A percentile compares a stretch with the other conserved stretches of the same genome.
Evolutionary conservation across 768 basidiomycete genomes (phyloP).

Genomic region (Termitomyces sp.): DNA sequence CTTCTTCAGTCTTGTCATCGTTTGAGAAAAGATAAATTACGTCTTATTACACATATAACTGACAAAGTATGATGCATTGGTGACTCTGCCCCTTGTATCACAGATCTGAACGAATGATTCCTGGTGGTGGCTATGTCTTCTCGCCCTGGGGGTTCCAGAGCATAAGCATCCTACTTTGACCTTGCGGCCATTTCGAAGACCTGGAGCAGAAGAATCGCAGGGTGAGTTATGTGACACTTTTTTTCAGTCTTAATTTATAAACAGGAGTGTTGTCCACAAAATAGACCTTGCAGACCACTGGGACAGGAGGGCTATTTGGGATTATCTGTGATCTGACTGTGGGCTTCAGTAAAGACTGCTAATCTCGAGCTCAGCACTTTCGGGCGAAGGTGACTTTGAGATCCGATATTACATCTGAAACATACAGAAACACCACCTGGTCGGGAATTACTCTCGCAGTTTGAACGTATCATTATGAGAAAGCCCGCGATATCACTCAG

Average conservation of each 20-base stretch:
- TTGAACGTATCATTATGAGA: too few relatives aligned
- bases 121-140: constrained; percentile 13
- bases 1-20: not conserved
- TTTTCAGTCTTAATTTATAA: too few relatives aligned
- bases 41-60: not conserved
- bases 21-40: not conserved
- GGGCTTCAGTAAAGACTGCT: constrained; percentile 46
- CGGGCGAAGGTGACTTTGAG: constrained; percentile 37
- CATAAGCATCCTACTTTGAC: not conserved
- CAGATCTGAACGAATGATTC: constrained; percentile 31
- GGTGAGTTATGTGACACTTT: too few relatives aligned
- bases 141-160: not conserved
- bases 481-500: constrained; percentile 26
- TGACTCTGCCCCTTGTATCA: constrained; percentile 5
- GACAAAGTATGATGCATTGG: not conserved
- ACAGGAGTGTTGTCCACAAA: not conserved
- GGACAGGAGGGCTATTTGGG: constrained; percentile 28
- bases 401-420: not conserved
- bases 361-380: constrained; percentile 31
- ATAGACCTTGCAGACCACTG: not conserved
- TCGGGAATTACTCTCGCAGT: too few relatives aligned
- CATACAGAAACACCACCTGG: too few relatives aligned
- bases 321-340: constrained; percentile 35
- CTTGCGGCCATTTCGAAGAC: not conserved
- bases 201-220: not conserved